Evolutionary conservation across 176 grass and related monocot species (phyloP).

Genomic region (Carex pumila): DNA sequence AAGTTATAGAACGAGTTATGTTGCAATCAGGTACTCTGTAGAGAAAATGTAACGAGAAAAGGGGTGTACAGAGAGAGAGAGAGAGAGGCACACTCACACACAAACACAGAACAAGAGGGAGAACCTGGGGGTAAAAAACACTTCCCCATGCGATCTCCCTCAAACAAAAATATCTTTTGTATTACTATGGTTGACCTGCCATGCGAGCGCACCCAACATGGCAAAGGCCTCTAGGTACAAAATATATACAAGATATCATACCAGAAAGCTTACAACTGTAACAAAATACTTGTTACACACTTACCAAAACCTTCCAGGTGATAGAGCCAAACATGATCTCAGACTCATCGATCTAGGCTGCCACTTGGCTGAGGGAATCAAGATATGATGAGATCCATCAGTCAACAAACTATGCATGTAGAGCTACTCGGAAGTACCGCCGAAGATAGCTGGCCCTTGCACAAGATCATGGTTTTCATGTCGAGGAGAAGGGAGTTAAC

Average conservation of each 20-base stretch:
- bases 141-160: slow-evolving; percentile 26
- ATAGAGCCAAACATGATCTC: neutral
- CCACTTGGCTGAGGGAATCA: too few relatives aligned
- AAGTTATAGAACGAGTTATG: neutral
- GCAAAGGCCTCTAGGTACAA: slow-evolving; percentile 23
- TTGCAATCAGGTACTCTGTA: neutral
- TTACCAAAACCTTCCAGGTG: slow-evolving; percentile 6
- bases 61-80: neutral
- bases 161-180: slow-evolving; percentile 5
- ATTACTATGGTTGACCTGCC: slow-evolving; percentile 24
- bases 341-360: too few relatives aligned
- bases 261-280: neutral
- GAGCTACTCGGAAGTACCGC: too few relatives aligned
- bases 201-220: slow-evolving; percentile 33
- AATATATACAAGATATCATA: slow-evolving; percentile 16
- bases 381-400: too few relatives aligned
- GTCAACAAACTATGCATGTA: too few relatives aligned
- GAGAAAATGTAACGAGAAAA: neutral
- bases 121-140: slow-evolving; percentile 14
- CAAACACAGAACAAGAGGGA: neutral
- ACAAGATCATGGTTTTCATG: too few relatives aligned
- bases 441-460: too few relatives aligned
- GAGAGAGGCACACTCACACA: neutral
- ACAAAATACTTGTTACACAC: neutral
- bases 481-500: too few relatives aligned